Evolutionary conservation across 1,284 basidiomycete species (phyloP), one percentile per base, ranked within the genome.

Genomic region (Cryptococcus sp.): DNA sequence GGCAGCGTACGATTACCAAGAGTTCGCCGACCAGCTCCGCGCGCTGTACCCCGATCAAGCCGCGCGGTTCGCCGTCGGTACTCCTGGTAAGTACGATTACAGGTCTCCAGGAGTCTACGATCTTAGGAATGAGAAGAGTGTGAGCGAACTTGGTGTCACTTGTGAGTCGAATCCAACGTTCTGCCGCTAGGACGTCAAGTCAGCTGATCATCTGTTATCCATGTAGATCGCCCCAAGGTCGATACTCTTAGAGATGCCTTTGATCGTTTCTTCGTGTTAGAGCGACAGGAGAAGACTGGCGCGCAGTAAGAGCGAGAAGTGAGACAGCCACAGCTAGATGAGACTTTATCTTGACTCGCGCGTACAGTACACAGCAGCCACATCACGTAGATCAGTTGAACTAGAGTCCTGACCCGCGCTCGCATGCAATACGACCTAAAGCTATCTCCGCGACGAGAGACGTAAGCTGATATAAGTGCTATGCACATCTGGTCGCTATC

Each of bases 1-100:
- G n/a, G n/a, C n/a, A 67, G 61, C 54, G 13, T 68, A 54, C 47
- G 62, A 66, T 50, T 64, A 60, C 56, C 67, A 71, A 55, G 58
- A 64, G 45, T 50, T 69, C 38, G 64, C 64, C 45, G 67, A 71
- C 44, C 46, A 38, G 11, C 56, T 68, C 4, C 55, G 64, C 13
- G 47, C 60, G 27, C 35, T 57, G 7, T 67, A 63, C 60, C 68
- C 68, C 17, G 59, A 63, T 13, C 52, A 69, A 50, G 57, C 57
- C 22, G 59, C 64, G 15, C 49, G 67, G 20, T 55, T 69, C 51
- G 56, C 64, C 0, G 53, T 61, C 11, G 66, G 66, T 22, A 65
- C 62, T 20, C 64, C 65, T 15, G 64, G 66, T n/a, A 56, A 68
- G 45, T 66, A 65, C 46, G 45, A 56, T 35, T 67, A 66, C 41